Conservation (phyloP, 129 eudicot genomes). For the Saussurea involucrata region DNA sequence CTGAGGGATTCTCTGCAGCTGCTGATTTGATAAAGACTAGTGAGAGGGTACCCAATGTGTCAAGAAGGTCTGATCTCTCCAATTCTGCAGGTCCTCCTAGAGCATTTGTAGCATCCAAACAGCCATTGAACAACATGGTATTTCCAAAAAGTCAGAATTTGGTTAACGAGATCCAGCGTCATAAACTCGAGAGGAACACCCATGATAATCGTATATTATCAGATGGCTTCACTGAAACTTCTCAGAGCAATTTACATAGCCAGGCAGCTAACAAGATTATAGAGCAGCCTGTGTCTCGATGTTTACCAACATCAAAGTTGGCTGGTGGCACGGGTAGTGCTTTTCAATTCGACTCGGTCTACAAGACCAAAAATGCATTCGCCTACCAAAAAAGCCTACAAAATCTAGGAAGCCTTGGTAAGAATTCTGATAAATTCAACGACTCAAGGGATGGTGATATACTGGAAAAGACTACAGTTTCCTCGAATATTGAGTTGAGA, state of each 20-base stretch:
- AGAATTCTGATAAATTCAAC: slow-evolving; percentile 20
- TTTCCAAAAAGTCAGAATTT: slow-evolving; percentile 23
- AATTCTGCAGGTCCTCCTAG: slow-evolving; percentile 32
- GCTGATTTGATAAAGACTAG: slow-evolving; percentile 31
- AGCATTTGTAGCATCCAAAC: slow-evolving; percentile 30
- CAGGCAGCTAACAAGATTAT: slow-evolving; percentile 18
- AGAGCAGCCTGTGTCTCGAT: slow-evolving; percentile 16
- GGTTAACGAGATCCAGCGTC: slow-evolving; percentile 14
- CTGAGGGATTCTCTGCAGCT: slow-evolving; percentile 52
- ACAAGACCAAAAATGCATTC: slow-evolving; percentile 26
- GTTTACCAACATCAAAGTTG: slow-evolving; percentile 29
- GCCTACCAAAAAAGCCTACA: slow-evolving; percentile 20
- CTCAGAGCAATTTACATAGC: slow-evolving; percentile 24
- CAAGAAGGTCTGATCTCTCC: slow-evolving; percentile 27
- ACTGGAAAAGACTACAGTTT: slow-evolving; percentile 26
- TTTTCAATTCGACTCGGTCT: slow-evolving; percentile 23
- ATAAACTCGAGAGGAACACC: slow-evolving; percentile 14
- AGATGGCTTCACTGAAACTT: slow-evolving; percentile 14
- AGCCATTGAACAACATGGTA: slow-evolving; percentile 17
- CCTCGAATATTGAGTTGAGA: slow-evolving; percentile 66
- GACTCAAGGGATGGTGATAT: slow-evolving; percentile 20
- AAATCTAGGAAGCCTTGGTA: slow-evolving; percentile 8
- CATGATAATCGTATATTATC: slow-evolving; percentile 18
- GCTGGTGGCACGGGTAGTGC: slow-evolving; percentile 29
- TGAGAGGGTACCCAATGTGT: slow-evolving; percentile 18